Conservation (phyloP, 2,329 filamentous ascomycete species). For the Geosmithia putterillii region DNA sequence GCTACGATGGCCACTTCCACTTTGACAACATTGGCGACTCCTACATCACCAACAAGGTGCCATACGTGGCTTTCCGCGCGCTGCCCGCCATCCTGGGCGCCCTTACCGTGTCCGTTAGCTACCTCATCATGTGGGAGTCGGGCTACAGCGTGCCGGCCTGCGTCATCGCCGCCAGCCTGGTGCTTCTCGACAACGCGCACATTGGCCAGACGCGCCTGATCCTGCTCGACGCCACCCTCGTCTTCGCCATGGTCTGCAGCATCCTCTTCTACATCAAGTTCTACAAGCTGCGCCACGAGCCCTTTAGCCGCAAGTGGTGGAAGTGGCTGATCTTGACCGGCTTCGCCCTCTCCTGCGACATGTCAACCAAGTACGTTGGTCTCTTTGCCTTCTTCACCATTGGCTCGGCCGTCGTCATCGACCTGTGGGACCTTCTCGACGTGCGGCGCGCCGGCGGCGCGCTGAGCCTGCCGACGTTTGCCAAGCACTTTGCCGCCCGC, state of each 20-base stretch:
- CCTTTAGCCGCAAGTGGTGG: conserved; percentile 97
- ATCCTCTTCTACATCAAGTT: conserved; percentile 92
- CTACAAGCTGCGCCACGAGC: conserved; percentile 83
- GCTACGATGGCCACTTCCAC: conserved; percentile 92
- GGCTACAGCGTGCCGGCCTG: conserved; percentile 93
- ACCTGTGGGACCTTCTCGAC: conserved; percentile 89
- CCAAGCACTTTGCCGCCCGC: conserved; percentile 81
- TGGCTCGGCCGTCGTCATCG: conserved; percentile 83
- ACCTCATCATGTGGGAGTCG: conserved; percentile 99
- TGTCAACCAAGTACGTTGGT: conserved; percentile 97
- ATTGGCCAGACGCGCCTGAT: conserved; percentile 94
- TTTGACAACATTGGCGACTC: conserved; percentile 99
- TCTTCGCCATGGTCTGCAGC: conserved; percentile 93
- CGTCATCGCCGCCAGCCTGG: conserved; percentile 69
- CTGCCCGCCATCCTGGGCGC: conserved; percentile 87
- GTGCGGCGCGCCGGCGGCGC: conserved; percentile 74
- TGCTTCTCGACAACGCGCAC: conserved; percentile 95
- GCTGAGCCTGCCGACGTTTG: conserved; percentile 68
- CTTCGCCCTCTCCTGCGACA: conserved; percentile 89
- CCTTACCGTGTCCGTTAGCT: conserved; percentile 85
- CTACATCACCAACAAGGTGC: conserved; percentile 92
- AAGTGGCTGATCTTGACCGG: conserved; percentile 97
- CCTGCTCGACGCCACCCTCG: conserved; percentile 83
- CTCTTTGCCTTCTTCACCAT: conserved; percentile 96
- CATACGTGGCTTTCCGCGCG: conserved; percentile 90